phyloP scores from a whole-genome alignment of 176 grass and related monocot genomes.

The Areca catechu region DNA sequence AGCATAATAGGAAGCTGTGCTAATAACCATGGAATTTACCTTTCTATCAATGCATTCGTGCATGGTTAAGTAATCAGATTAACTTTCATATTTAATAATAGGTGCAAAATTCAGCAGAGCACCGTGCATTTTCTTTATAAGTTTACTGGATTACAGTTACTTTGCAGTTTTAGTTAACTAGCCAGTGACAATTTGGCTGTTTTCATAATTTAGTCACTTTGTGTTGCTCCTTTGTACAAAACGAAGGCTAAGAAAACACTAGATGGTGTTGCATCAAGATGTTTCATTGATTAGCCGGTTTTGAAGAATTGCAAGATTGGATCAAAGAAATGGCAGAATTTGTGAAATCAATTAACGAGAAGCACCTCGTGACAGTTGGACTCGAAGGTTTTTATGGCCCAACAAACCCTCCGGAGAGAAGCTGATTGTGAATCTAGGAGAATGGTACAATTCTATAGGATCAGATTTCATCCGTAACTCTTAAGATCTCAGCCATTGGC shows the following conservation, averaged over 20 bases:
- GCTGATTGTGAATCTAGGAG: conserved; percentile 49
- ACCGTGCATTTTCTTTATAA: too few relatives aligned
- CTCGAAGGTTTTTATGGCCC: conserved; percentile 89
- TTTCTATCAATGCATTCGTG: too few relatives aligned
- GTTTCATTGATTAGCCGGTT: background rate
- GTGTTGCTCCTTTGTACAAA: too few relatives aligned
- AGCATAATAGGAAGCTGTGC: too few relatives aligned
- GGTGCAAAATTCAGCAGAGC: too few relatives aligned
- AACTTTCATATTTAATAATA: too few relatives aligned
- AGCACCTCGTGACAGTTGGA: conserved; percentile 69
- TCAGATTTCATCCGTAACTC: conserved; percentile 79
- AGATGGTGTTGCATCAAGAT: background rate
- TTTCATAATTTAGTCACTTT: too few relatives aligned
- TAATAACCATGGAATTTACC: too few relatives aligned
- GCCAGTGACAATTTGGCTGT: too few relatives aligned
- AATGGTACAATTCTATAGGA: conserved; percentile 56
- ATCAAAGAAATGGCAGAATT: conserved; percentile 80
- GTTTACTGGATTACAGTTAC: too few relatives aligned
- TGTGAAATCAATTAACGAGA: conserved; percentile 63
- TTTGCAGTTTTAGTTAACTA: too few relatives aligned
- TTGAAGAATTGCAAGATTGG: conserved; percentile 39
- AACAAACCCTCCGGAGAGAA: conserved; percentile 33
- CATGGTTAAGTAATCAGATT: too few relatives aligned
- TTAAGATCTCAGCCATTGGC: conserved; percentile 50
- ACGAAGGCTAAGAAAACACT: background rate